phyloP scores from a whole-genome alignment of 2,329 filamentous ascomycete genomes.

The Sordariomycetes sp. region DNA sequence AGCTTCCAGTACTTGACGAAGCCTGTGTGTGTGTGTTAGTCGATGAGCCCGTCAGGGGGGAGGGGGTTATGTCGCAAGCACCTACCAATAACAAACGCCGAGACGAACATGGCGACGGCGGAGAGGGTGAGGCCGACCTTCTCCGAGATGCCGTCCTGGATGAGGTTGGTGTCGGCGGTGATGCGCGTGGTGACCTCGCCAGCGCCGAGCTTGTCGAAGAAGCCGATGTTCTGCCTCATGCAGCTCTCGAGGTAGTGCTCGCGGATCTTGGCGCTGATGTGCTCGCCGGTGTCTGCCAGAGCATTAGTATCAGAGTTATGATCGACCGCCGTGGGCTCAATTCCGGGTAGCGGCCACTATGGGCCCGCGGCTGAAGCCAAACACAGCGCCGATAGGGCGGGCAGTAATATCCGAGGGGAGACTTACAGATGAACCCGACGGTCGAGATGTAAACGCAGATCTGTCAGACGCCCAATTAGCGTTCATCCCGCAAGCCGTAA shows the following conservation, averaged over 20 bases:
- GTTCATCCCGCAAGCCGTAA: not conserved
- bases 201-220: conserved; percentile 85
- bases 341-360: not conserved
- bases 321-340: not conserved
- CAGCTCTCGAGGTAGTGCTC: conserved; percentile 77
- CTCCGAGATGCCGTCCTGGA: conserved; percentile 89
- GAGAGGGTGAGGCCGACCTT: conserved; percentile 72
- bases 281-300: conserved; percentile 56
- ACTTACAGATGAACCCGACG: conserved; percentile 67
- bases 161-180: conserved; percentile 84
- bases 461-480: not conserved
- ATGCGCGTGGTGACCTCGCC: conserved; percentile 93
- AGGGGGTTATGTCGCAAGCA: not conserved
- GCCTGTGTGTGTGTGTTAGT: conserved; percentile 16
- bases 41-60: not conserved
- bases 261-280: conserved; percentile 68
- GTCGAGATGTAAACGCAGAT: conserved; percentile 60
- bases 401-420: not conserved
- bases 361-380: not conserved
- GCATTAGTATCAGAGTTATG: not conserved
- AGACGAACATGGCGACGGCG: conserved; percentile 71
- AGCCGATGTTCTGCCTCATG: conserved; percentile 80
- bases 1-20: conserved; percentile 91
- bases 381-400: not conserved
- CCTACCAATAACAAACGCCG: conserved; percentile 69